Evolutionary conservation across 345 rosid species (phyloP).

Genomic region (Anacardium occidentale): DNA sequence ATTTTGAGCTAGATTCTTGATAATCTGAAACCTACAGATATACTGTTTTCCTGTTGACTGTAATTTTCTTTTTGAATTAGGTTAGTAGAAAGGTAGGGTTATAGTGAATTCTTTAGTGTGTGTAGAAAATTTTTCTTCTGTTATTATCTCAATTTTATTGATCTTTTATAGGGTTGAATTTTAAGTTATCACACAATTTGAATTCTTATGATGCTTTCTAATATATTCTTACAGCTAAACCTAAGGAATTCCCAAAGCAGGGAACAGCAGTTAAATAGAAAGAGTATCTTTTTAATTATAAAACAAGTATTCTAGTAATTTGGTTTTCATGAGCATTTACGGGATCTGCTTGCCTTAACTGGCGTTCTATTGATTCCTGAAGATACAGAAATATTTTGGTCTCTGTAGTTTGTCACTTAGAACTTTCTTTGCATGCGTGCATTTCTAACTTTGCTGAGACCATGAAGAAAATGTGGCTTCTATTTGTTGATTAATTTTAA

Average conservation of each 20-base stretch:
- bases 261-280: too few species aligned
- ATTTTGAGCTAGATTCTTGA: neutral
- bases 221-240: neutral
- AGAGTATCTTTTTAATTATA: neutral
- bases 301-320: neutral
- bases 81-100: too few species aligned
- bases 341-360: neutral
- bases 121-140: too few species aligned
- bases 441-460: neutral
- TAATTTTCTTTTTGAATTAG: neutral
- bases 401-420: neutral
- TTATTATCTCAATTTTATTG: too few species aligned
- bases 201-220: neutral
- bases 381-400: neutral
- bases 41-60: neutral
- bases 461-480: neutral
- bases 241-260: neutral
- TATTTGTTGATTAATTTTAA: neutral
- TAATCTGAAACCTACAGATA: neutral
- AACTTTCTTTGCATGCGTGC: neutral
- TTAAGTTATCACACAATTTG: neutral
- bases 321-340: neutral
- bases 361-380: neutral
- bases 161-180: too few species aligned
- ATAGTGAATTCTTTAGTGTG: too few species aligned